Evolutionary conservation across 2,329 filamentous ascomycete genomes (phyloP).

Genomic region (Exophiala lecanii-corni): DNA sequence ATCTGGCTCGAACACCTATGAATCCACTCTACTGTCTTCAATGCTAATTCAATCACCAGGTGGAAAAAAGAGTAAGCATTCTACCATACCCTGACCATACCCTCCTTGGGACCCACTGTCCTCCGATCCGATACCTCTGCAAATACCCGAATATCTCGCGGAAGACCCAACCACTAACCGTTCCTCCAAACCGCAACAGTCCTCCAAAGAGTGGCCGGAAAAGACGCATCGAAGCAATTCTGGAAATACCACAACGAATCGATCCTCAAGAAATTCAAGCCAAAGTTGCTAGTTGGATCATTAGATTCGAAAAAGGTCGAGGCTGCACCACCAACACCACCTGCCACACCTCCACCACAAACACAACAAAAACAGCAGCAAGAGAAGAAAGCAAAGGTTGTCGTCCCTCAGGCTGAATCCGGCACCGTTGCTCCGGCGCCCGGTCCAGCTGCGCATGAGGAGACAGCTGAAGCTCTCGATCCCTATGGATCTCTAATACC

Average conservation of each 20-base stretch:
- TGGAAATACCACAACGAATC: constrained; percentile 61
- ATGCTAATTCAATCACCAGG: constrained; percentile 43
- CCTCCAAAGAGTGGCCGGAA: constrained; percentile 60
- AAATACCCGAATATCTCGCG: too few relatives aligned
- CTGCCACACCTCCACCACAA: constrained; percentile 43
- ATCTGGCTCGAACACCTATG: constrained; percentile 8
- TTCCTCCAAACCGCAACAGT: too few relatives aligned
- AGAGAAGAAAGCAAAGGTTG: constrained; percentile 20
- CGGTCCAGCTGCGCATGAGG: constrained; percentile 40
- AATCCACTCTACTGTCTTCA: too few relatives aligned
- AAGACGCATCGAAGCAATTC: constrained; percentile 65
- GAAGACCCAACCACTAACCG: too few relatives aligned
- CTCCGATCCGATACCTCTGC: constrained; percentile 2
- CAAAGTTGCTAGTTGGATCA: constrained; percentile 60
- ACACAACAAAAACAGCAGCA: constrained; percentile 44
- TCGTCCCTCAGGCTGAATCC: constrained; percentile 57
- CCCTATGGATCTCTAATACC: constrained; percentile 82
- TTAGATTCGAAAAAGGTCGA: constrained; percentile 76
- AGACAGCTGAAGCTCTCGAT: constrained; percentile 72
- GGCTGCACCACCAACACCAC: constrained; percentile 47
- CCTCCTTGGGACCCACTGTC: neutral
- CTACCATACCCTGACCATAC: constrained; percentile 6
- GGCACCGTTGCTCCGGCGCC: constrained; percentile 48
- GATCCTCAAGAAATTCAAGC: constrained; percentile 60
- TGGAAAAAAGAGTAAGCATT: constrained; percentile 62